Base-by-base conservation (phyloP, 805 yeast species). In the Ogataea angusta region DNA sequence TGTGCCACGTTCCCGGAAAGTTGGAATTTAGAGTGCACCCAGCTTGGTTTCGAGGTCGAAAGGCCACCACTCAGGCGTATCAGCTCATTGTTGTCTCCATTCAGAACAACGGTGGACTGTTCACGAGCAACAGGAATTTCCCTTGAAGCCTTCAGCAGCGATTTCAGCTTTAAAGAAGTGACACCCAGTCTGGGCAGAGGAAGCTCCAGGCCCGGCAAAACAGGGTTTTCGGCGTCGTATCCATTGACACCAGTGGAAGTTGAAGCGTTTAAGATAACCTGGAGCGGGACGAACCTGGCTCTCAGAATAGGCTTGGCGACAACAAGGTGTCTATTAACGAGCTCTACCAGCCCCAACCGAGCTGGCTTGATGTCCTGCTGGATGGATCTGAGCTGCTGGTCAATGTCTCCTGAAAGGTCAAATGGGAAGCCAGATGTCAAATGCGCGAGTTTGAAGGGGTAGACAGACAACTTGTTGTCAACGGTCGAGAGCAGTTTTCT, bases 361-460 rank as follows among this genome's bases (percentile, higher is more conserved):
- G 78, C 72, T 14, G 76, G 67, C 55, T 71, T 76, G 51, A 84
- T 64, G 49, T 83, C 88, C 40, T 72, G 64, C 47, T 71, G 69
- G 48, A 80, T 67, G 17, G 61, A 40, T 30, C 60, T 65, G 48
- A 78, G 60, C 57, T 73, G 78, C 14, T 66, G 66, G 12, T 46
- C 52, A 19, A 66, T 50, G 38, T 69, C 53, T 19, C 62, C 62
- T 26, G 63, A 54, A 29, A 67, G 56, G 34, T 74, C 65, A 17
- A 82, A 62, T 40, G 90, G 90, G 73, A 82, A 82, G 29, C 63
- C 54, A 17, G 71, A 69, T 12, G 87, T 74, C 34, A 86, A 67
- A 64, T 86, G 83, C 27, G 88, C 72, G 51, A 90, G 72, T 65
- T 88, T 91, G 72, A 91, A 87, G 42, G 99, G 98, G 64, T 78